Percentiles rank a stretch among this genome's conserved stretches.
These are phyloP conservation scores for Fusarium brevicatenulatum DNA, from an alignment of 2,329 filamentous ascomycete genomes.

Conservation along the genomic window DNA sequence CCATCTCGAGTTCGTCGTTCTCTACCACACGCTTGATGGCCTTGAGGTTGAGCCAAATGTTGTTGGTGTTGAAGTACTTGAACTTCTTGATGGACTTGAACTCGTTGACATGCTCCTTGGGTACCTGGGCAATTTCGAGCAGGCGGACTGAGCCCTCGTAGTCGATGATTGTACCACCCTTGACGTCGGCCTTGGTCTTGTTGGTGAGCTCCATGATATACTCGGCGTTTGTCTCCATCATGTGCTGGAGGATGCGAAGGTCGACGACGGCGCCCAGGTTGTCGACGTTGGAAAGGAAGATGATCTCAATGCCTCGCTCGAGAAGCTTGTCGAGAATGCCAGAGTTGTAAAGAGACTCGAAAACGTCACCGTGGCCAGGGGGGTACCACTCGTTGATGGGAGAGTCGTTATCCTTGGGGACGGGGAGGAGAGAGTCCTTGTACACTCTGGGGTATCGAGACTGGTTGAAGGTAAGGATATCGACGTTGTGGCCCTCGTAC, in stretches of 20 bases:
- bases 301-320: conserved; percentile 93
- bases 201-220: conserved; percentile 99
- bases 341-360: conserved; percentile 99
- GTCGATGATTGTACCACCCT: conserved; percentile 99
- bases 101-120: conserved; percentile 99
- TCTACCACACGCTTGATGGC: conserved; percentile 99
- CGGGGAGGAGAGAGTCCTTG: conserved; percentile 97
- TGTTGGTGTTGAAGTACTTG: conserved; percentile 99
- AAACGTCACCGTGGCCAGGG: conserved; percentile 98
- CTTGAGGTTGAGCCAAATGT: conserved; percentile 99
- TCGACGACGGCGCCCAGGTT: conserved; percentile 98
- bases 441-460: conserved; percentile 97
- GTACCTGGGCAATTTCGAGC: conserved; percentile 98
- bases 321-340: conserved; percentile 97
- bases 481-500: conserved; percentile 99
- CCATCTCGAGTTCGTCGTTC: conserved; percentile 98
- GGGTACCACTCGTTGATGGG: conserved; percentile 98
- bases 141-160: conserved; percentile 97
- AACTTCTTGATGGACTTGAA: conserved; percentile 99
- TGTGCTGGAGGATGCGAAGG: conserved; percentile 98
- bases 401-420: conserved; percentile 88
- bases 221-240: conserved; percentile 96
- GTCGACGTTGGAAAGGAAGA: conserved; percentile 99
- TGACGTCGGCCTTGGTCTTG: conserved; percentile 99
- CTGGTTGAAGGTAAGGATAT: conserved; percentile 99